Evolutionary conservation across 305 asterid genomes (phyloP), one percentile per base, ranked within the genome.

Genomic region (Rubia peregrina): DNA sequence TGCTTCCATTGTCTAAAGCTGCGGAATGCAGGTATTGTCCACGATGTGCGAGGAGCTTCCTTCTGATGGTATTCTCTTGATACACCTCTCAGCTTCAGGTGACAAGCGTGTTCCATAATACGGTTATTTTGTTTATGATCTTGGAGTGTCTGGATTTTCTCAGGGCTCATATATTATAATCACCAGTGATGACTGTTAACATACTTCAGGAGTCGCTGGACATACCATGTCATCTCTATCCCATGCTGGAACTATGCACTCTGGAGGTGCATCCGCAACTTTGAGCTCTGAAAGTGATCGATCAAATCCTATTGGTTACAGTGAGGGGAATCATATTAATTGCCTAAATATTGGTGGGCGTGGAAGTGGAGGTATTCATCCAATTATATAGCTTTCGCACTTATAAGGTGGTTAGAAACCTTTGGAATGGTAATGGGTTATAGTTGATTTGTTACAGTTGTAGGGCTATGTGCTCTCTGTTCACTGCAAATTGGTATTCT

Each of bases 31-130:
- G 98, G 96, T 94, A 69, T 77, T 94, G 81, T 95, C 96, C 73
- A 88, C 96, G 65, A 83, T 87, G 53, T 89, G 96, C 33, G 97
- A 94, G 85, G 97, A 94, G 86, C 96, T 94, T 83, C 88, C 93
- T 71, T 61, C 96, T 68, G 98, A 94, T 80, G 98, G 98, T 67
- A 79, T 88, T 75, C 86, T 94, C 80, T 77, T 94, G 73, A 80
- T 91, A 78, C 86, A 94, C 77, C 72, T 94, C 57, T 91, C 98
- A 33, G 89, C 91, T 72, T 84, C 91, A 77, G 96, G 96, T 85
- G 85, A 79, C 71, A 57, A 64, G 75, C 16, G 43, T 68, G 78
- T 78, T 60, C 44, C 42, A 33, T 59, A 69, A 33, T 70, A 9
- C 21, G 24, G 16, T 40, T 46, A 3, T 49, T 22, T 75, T 48